phyloP scores from a whole-genome alignment of 2,329 filamentous ascomycete species.

The Trichoderma sp. region DNA sequence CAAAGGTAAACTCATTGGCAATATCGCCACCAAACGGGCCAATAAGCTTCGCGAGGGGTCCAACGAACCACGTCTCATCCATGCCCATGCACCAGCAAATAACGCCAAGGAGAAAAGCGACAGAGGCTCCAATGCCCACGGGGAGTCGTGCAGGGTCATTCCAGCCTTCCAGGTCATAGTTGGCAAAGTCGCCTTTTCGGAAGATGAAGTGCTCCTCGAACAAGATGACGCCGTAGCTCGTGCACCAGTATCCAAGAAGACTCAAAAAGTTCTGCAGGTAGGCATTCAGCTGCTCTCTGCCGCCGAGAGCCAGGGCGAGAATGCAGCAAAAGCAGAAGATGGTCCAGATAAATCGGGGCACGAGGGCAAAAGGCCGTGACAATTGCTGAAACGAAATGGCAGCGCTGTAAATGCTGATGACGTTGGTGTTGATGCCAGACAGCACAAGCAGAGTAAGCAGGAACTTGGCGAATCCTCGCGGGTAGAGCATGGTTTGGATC shows the following conservation, averaged over 20 bases:
- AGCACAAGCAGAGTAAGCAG: conserved; percentile 45
- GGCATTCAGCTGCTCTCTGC: conserved; percentile 46
- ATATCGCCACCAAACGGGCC: conserved; percentile 65
- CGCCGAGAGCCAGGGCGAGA: conserved; percentile 47
- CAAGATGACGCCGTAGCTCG: conserved; percentile 47
- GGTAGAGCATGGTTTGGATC: conserved; percentile 50
- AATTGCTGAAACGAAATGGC: conserved; percentile 49
- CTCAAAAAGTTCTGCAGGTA: conserved; percentile 51
- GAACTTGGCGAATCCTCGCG: conserved; percentile 51
- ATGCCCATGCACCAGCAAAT: conserved; percentile 57
- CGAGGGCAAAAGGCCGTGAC: conserved; percentile 39
- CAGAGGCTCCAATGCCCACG: conserved; percentile 47
- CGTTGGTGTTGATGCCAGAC: conserved; percentile 45
- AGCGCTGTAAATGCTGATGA: conserved; percentile 46
- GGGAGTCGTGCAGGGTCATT: conserved; percentile 49
- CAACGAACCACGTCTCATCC: conserved; percentile 59
- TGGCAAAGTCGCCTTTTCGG: conserved; percentile 45
- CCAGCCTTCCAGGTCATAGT: conserved; percentile 51
- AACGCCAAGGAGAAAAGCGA: conserved; percentile 49
- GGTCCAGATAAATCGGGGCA: conserved; percentile 49
- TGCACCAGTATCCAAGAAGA: conserved; percentile 52
- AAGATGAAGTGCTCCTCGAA: conserved; percentile 50
- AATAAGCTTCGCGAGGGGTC: conserved; percentile 57
- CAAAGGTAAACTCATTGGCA: conserved; percentile 49
- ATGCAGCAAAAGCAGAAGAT: conserved; percentile 46